These are phyloP conservation scores for Phialocephala sp. DNA, from an alignment of 2,329 filamentous ascomycete genomes.

Conservation along the genomic window DNA sequence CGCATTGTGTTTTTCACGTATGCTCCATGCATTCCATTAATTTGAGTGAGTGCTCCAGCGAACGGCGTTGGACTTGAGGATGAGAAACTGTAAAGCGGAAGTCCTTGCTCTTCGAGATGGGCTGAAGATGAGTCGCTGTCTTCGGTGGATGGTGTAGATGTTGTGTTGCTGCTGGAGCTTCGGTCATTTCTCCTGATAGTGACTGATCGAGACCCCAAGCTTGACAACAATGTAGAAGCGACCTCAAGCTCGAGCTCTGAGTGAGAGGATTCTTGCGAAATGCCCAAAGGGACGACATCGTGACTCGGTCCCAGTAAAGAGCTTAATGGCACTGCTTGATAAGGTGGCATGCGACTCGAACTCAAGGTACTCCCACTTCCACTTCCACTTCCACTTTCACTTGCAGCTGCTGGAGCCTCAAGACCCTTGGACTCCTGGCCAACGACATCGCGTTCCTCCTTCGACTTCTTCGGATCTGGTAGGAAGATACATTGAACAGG, in stretches of 20 bases:
- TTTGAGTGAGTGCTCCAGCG: slow-evolving; percentile 17
- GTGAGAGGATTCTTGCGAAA: not conserved
- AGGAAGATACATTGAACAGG: slow-evolving; percentile 23
- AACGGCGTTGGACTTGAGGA: slow-evolving; percentile 14
- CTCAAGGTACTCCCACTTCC: not conserved
- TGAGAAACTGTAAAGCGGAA: not conserved
- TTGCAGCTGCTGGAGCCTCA: not conserved
- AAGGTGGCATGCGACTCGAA: not conserved
- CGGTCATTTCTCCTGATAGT: not conserved
- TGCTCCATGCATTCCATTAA: slow-evolving; percentile 22
- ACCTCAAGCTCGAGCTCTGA: not conserved
- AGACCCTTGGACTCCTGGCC: not conserved
- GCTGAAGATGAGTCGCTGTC: not conserved
- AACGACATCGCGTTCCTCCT: not conserved
- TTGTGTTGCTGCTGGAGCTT: not conserved
- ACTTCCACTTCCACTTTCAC: not conserved
- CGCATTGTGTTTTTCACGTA: slow-evolving; percentile 15
- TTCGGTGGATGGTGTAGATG: not conserved
- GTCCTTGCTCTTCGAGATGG: not conserved
- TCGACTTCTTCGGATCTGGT: slow-evolving; percentile 8
- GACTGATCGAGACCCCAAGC: not conserved
- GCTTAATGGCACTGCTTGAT: not conserved
- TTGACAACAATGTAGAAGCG: not conserved
- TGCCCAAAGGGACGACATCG: not conserved
- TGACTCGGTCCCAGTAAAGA: not conserved